phyloP scores from a whole-genome alignment of 192 early-diverging fungal species.

The Neocallimastix lanati region DNA sequence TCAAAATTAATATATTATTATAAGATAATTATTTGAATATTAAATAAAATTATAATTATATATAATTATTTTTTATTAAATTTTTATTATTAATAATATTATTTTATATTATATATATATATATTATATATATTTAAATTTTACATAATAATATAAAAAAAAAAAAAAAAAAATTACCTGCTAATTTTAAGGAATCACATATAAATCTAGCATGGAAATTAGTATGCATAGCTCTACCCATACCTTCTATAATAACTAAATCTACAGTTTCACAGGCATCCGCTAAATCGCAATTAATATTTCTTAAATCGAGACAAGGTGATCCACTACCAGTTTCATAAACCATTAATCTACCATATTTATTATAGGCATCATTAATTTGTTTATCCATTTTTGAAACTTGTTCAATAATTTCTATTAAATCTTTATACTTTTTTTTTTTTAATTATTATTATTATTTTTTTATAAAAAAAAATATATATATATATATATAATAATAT shows the following conservation, averaged over 20 bases:
- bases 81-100: no score
- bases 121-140: no score
- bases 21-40: no score
- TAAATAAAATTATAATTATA: no score
- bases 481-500: background rate
- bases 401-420: conserved; percentile 22
- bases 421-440: conserved; percentile 34
- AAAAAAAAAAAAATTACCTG: conserved; percentile 14
- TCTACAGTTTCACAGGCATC: conserved; percentile 28
- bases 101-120: no score
- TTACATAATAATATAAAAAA: no score
- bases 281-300: conserved; percentile 41
- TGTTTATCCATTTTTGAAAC: conserved; percentile 18
- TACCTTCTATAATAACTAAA: conserved; percentile 60
- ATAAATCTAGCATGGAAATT: conserved; percentile 48
- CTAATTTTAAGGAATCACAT: conserved; percentile 58
- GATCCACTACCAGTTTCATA: conserved; percentile 47
- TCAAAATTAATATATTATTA: no score
- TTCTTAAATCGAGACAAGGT: conserved; percentile 52
- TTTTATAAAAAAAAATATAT: background rate
- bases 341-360: conserved; percentile 18
- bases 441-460: no score
- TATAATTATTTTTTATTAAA: no score
- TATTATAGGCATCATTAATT: conserved; percentile 10
- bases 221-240: conserved; percentile 66